Base-by-base conservation (phyloP, 345 rosid genomes). In the Stellera chamaejasme region DNA sequence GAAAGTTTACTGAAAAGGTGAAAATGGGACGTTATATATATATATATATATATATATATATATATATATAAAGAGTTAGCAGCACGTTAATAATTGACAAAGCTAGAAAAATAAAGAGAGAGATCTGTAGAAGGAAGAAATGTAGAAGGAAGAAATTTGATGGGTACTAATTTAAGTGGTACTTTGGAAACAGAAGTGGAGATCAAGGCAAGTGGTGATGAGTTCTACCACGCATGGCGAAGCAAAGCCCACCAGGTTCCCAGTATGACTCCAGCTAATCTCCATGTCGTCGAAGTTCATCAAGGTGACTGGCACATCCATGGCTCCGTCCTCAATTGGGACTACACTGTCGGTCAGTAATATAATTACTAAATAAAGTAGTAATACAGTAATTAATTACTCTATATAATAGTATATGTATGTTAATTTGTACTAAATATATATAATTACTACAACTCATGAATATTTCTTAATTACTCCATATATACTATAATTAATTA, bases 251-350 rank as follows among this genome's bases (percentile, higher is more conserved):
- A 74, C 64, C 69, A 63, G 9, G 9, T 66, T 2, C 70, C 74
- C 10, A 43, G 45, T 11, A 63, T 64, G 16, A 39, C 71, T 14
- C 23, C 82, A 4, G 28, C 25, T 7, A 27, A 58, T 5, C 9
- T 77, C 3, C 71, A 67, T 0, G 51, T 28, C 1, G 58, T 77
- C 13, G 52, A 67, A 1, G 50, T 70, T 9, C 74, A 70, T 14
- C 60, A 70, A 26, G 78, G 82, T 28, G 74, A 73, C 26, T 70
- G 73, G 73, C 59, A 56, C 5, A 45, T 66, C 45, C 32, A 55
- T 5, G 76, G 69, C 47, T 62, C 74, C 11, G 11, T 70, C 62
- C 59, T 61, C 64, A 3, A 41, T 27, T 72, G 81, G 77, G 69
- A 25, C 4, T 72, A 69, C 39, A 39, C 68, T 12, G 12, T 66